These are phyloP conservation scores for Cryphonectria japonica DNA, from an alignment of 2,329 filamentous ascomycete genomes.

Conservation along the genomic window DNA sequence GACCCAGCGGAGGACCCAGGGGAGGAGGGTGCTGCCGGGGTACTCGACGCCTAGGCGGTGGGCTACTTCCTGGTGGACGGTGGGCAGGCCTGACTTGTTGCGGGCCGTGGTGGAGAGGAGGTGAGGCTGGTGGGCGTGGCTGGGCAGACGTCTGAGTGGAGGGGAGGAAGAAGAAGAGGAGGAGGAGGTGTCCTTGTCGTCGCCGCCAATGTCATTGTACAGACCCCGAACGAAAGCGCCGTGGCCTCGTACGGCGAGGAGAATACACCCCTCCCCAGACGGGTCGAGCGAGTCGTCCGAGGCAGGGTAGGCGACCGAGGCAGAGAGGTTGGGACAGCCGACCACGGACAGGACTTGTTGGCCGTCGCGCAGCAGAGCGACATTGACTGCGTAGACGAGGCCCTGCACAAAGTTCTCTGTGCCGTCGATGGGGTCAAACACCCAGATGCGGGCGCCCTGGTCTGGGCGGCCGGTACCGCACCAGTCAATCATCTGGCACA, in stretches of 20 bases:
- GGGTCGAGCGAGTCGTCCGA: slow-evolving; percentile 50
- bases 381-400: slow-evolving; percentile 61
- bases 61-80: slow-evolving; percentile 51
- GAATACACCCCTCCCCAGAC: slow-evolving; percentile 50
- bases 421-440: slow-evolving; percentile 65
- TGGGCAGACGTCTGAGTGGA: slow-evolving; percentile 39
- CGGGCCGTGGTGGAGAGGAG: slow-evolving; percentile 54
- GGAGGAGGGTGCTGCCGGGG: slow-evolving; percentile 56
- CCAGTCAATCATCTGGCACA: slow-evolving; percentile 58
- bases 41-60: slow-evolving; percentile 46
- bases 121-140: slow-evolving; percentile 33
- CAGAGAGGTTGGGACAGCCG: slow-evolving; percentile 45
- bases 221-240: slow-evolving; percentile 54
- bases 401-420: slow-evolving; percentile 60
- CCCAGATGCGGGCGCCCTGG: slow-evolving; percentile 51
- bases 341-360: slow-evolving; percentile 55
- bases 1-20: slow-evolving; percentile 62
- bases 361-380: slow-evolving; percentile 55
- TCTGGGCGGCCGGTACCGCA: slow-evolving; percentile 48
- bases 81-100: slow-evolving; percentile 49
- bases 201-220: slow-evolving; percentile 28
- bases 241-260: slow-evolving; percentile 53
- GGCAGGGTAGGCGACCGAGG: slow-evolving; percentile 44
- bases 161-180: neutral
- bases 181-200: neutral